Evolutionary conservation across 2,329 filamentous ascomycete species (phyloP).

Genomic region (Pezicula rhizophila): DNA sequence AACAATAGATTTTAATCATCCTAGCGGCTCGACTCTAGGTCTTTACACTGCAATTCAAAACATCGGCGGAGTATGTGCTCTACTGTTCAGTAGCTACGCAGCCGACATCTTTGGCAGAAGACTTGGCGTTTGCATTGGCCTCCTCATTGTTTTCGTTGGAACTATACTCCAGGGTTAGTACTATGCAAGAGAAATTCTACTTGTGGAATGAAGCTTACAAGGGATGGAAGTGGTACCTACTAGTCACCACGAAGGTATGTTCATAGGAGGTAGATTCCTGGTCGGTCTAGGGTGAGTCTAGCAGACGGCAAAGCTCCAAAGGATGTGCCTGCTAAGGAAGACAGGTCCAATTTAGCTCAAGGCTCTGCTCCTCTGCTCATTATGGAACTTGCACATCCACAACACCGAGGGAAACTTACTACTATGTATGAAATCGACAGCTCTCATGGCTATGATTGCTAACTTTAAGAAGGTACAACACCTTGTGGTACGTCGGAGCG

Average conservation of each 20-base stretch:
- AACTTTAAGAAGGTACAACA: slow-evolving; percentile 1
- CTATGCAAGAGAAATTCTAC: slow-evolving; percentile 24
- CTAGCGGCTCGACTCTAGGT: slow-evolving; percentile 27
- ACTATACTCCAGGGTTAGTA: slow-evolving; percentile 29
- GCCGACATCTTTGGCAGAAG: slow-evolving; percentile 37
- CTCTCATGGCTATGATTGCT: not conserved
- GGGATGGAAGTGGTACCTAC: slow-evolving; percentile 29
- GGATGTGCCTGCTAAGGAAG: not conserved
- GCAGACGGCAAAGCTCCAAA: not conserved
- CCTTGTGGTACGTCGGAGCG: slow-evolving; percentile 31
- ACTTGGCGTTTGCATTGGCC: slow-evolving; percentile 36
- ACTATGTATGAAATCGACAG: slow-evolving; percentile 32
- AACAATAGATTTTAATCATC: slow-evolving; percentile 12
- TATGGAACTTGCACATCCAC: slow-evolving; percentile 37
- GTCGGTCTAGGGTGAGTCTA: slow-evolving; percentile 23
- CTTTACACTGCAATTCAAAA: slow-evolving; percentile 37
- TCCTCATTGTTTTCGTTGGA: slow-evolving; percentile 34
- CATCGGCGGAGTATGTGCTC: slow-evolving; percentile 36
- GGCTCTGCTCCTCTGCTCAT: slow-evolving; percentile 24
- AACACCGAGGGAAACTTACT: slow-evolving; percentile 37
- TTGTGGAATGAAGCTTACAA: not conserved
- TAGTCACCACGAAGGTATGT: slow-evolving; percentile 30
- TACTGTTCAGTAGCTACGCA: slow-evolving; percentile 37
- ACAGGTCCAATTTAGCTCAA: slow-evolving; percentile 5
- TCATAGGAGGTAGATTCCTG: slow-evolving; percentile 29